phyloP scores from a whole-genome alignment of 257 asterid genomes.

The Solanum rostratum region DNA sequence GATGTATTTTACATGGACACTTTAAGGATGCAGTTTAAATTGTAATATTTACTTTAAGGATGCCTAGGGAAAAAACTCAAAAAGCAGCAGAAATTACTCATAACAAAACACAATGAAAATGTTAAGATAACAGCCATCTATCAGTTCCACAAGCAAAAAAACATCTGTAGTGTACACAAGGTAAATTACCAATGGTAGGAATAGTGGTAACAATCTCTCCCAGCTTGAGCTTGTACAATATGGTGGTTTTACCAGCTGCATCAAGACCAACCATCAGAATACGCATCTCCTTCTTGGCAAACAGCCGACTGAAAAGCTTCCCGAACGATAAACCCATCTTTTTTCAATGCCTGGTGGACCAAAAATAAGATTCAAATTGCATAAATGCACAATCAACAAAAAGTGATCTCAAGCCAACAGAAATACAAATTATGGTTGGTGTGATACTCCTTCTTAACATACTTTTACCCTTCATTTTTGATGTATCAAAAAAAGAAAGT shows the following conservation, averaged over 20 bases:
- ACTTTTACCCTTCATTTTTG: not conserved
- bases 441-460: not conserved
- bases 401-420: not conserved
- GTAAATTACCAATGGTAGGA: slow-evolving; percentile 61
- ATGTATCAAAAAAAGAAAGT: not conserved
- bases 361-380: not conserved
- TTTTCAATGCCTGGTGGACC: slow-evolving; percentile 19
- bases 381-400: not conserved
- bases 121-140: not conserved
- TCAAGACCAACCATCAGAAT: slow-evolving; percentile 83
- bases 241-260: slow-evolving; percentile 85
- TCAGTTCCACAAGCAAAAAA: not conserved
- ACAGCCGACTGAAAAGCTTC: slow-evolving; percentile 67
- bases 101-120: not conserved
- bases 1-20: not conserved
- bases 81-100: not conserved
- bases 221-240: slow-evolving; percentile 72
- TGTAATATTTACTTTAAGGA: not conserved
- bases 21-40: not conserved
- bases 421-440: not conserved
- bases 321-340: slow-evolving; percentile 72
- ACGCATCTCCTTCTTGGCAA: slow-evolving; percentile 79
- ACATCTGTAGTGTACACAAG: not conserved
- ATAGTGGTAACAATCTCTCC: slow-evolving; percentile 76
- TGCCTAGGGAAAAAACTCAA: not conserved